Evolutionary conservation across 768 basidiomycete genomes (phyloP), one percentile per base, ranked within the genome.

Genomic region (Udeniomyces megalosporus): DNA sequence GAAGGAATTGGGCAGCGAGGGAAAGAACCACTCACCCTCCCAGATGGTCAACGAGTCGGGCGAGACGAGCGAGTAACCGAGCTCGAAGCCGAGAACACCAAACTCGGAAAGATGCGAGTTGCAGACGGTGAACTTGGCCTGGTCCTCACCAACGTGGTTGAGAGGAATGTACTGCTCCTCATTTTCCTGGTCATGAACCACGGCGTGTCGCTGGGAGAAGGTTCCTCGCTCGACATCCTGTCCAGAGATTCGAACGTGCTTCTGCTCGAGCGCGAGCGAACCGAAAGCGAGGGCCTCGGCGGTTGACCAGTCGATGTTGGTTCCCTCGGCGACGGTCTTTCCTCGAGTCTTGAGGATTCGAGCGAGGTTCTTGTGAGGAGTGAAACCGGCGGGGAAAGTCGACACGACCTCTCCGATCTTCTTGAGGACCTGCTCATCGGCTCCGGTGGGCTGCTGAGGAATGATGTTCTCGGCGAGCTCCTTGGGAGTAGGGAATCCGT

Each of bases 211-310:
- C 71, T 99, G 93, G 15, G 92, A 96, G 80, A 99, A 99, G 2
- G 93, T 99, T 34, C 93, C 93, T 71, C 93, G 86, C 75, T 99
- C 93, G 58, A 97, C 93, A 72, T 99, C 93, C 75, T 99, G 95
- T 32, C 93, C 93, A 0, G 91, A 95, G 1, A 99, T 78, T 66
- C 93, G 87, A 52, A 99, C 86, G 72, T 97, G 91, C 55, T 84
- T 85, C 69, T 87, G 87, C 75, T 97, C 92, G 46, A 95, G 79
- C 11, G 87, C 88, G 45, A 99, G 83, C 5, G 90, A 80, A 62
- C 93, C 95, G 70, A 97, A 88, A 0, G 95, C 95, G 58, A 99
- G 83, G 0, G 95, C 90, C 76, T 99, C 95, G 47, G 95, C 93
- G 24, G 93, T 99, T 2, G 93, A 86, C 90, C 91, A 97, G 74